phyloP scores from a whole-genome alignment of 371 early-diverging fungal genomes.

The Mucor sp. region DNA sequence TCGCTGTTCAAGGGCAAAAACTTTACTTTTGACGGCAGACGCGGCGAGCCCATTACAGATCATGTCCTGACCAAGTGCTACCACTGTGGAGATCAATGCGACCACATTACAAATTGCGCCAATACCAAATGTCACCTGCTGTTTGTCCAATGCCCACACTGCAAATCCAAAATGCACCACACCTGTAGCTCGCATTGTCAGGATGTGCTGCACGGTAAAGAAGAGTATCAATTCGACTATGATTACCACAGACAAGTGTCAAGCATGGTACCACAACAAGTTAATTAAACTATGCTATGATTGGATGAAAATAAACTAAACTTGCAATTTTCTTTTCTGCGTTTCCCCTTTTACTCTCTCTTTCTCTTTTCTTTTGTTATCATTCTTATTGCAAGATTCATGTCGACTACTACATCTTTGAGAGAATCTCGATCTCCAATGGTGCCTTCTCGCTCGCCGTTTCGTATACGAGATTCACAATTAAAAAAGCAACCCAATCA shows the following conservation, averaged over 20 bases:
- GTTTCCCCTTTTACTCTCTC: neutral
- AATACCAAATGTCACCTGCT: slow-evolving; percentile 70
- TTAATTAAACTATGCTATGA: neutral
- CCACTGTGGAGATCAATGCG: slow-evolving; percentile 71
- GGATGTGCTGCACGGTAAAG: slow-evolving; percentile 43
- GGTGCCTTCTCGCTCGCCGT: slow-evolving; percentile 21
- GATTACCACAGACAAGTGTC: slow-evolving; percentile 51
- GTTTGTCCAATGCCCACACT: slow-evolving; percentile 69
- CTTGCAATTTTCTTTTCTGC: neutral
- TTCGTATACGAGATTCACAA: slow-evolving; percentile 33
- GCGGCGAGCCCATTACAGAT: slow-evolving; percentile 70
- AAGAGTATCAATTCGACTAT: slow-evolving; percentile 34
- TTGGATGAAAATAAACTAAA: slow-evolving; percentile 1
- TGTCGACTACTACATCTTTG: neutral
- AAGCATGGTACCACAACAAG: slow-evolving; percentile 7
- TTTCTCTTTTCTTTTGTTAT: neutral
- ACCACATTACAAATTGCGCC: slow-evolving; percentile 65
- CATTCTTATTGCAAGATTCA: neutral
- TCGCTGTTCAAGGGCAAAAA: slow-evolving; percentile 77
- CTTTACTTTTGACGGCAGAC: slow-evolving; percentile 79
- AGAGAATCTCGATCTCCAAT: slow-evolving; percentile 12
- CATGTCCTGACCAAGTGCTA: slow-evolving; percentile 68
- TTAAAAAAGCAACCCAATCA: slow-evolving; percentile 6
- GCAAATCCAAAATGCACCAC: slow-evolving; percentile 50
- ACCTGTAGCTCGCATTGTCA: slow-evolving; percentile 67